Evolutionary conservation across 2,329 filamentous ascomycete genomes (phyloP).

Genomic region (Calonectria naviculata): DNA sequence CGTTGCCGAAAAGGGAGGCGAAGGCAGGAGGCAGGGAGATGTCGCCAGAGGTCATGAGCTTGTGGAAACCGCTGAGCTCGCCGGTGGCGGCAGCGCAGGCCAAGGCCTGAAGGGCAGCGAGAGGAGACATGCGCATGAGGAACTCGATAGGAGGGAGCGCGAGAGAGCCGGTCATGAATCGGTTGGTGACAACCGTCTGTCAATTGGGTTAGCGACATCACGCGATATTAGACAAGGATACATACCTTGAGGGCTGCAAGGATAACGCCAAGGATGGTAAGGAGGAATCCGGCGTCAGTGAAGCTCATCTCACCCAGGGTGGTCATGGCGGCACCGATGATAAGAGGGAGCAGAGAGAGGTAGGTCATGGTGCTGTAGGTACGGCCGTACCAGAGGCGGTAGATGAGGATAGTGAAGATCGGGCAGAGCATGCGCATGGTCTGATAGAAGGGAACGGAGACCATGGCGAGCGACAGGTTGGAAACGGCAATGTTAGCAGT

Average conservation of each 20-base stretch:
- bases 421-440: slow-evolving; percentile 71
- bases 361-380: slow-evolving; percentile 68
- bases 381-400: slow-evolving; percentile 65
- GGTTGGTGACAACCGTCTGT: slow-evolving; percentile 71
- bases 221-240: slow-evolving; percentile 4
- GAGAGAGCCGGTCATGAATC: slow-evolving; percentile 71
- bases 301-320: slow-evolving; percentile 73
- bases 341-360: slow-evolving; percentile 69
- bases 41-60: slow-evolving; percentile 48
- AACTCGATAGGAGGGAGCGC: slow-evolving; percentile 69
- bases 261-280: slow-evolving; percentile 65
- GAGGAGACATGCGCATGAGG: slow-evolving; percentile 71
- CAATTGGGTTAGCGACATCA: slow-evolving; percentile 26
- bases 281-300: slow-evolving; percentile 65
- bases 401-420: slow-evolving; percentile 71
- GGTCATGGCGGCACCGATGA: slow-evolving; percentile 68
- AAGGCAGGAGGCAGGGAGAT: slow-evolving; percentile 50
- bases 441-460: slow-evolving; percentile 75
- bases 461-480: slow-evolving; percentile 71
- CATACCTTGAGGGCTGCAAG: slow-evolving; percentile 65
- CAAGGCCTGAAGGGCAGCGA: slow-evolving; percentile 67
- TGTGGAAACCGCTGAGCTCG: slow-evolving; percentile 58
- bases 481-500: slow-evolving; percentile 73
- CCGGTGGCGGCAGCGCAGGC: slow-evolving; percentile 63
- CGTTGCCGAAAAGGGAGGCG: slow-evolving; percentile 61